Percentiles rank a stretch among this genome's conserved stretches.
These are phyloP conservation scores for Lepidium sativum DNA, from an alignment of 345 rosid species.

Conservation along the genomic window DNA sequence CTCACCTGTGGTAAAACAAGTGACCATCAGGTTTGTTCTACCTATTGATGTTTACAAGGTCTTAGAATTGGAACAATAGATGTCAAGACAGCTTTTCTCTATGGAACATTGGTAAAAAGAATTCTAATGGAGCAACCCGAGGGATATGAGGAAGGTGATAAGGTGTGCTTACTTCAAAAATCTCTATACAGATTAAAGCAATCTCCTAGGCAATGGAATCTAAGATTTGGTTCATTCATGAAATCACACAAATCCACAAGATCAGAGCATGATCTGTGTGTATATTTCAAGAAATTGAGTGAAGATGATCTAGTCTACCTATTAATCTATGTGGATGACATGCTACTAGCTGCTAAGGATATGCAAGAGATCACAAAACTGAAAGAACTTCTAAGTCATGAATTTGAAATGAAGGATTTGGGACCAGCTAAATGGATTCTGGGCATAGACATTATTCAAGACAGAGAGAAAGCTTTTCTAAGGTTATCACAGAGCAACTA, in stretches of 20 bases:
- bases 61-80: not conserved
- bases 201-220: too few species aligned
- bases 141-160: accelerated
- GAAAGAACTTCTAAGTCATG: not conserved
- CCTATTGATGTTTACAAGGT: too few species aligned
- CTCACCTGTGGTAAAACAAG: not conserved
- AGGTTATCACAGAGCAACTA: not conserved
- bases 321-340: not conserved
- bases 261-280: too few species aligned
- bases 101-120: not conserved
- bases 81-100: not conserved
- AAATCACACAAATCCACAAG: too few species aligned
- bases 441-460: not conserved
- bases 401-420: too few species aligned
- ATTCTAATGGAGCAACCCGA: not conserved
- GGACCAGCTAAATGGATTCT: not conserved
- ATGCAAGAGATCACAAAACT: not conserved
- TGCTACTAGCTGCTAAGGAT: not conserved
- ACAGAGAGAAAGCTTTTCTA: not conserved
- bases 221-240: too few species aligned
- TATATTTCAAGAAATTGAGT: too few species aligned
- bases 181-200: too few species aligned
- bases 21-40: not conserved
- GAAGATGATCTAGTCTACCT: too few species aligned
- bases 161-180: too few species aligned